Base-by-base conservation (phyloP, 371 early-diverging fungal species). In the Mucor plumbeus region DNA sequence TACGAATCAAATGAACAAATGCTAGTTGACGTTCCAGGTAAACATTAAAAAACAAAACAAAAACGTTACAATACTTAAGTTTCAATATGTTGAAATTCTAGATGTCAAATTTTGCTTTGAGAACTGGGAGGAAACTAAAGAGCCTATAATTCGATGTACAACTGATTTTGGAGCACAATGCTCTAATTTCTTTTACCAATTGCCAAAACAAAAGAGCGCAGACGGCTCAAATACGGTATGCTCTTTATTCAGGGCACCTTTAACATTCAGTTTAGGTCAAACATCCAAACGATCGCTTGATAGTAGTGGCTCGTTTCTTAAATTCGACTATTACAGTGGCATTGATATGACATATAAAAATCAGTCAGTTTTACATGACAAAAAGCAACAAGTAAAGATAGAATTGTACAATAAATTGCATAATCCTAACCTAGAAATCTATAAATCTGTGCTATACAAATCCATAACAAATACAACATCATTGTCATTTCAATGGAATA, bases 21-120 rank as follows among this genome's bases (percentile, higher is more conserved):
- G 31, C 35, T 54, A 10, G 43, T 59, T 7, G 59, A 61, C 54
- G 65, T 41, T 55, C 69, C 66, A 26, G 63, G 63, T 68, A 60
- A 54, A 43, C 1, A 9, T 38, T 26, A 26, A 26, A 26, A n/a
- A n/a, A n/a, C n/a, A n/a, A n/a, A 26, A 26, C 26, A 26, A 26
- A 26, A 26, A 26, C n/a, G 26, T 26, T 26, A 26, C 26, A 3
- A 26, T 26, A 3, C 26, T 1, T 3, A 26, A 26, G 26, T 26
- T 26, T 26, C 26, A 26, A 26, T 3, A 26, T 26, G 3, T 26
- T 26, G n/a, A 26, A 26, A 26, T 3, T 26, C 26, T 54, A 50
- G 73, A 73, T 55, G 63, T 73, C 31, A 59, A 65, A 3, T 63
- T 73, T 43, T 81, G 73, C 53, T 73, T 73, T 63, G 69, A 65